Evolutionary conservation across 176 grass and related monocot species (phyloP).

Genomic region (Phoenix dactylifera): DNA sequence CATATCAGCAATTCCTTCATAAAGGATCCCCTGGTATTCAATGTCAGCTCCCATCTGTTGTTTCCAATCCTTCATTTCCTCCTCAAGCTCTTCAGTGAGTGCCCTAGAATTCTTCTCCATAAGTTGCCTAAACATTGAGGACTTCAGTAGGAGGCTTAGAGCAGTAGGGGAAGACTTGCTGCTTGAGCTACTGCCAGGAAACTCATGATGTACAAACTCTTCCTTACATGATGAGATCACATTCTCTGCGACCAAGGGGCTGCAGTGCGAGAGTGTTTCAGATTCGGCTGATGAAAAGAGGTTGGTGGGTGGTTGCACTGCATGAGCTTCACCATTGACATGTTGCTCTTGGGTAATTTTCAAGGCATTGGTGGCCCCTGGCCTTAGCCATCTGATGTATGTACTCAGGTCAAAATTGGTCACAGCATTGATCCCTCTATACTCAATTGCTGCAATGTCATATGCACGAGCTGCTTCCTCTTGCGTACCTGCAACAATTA

Average conservation of each 20-base stretch:
- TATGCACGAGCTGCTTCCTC: constrained; percentile 61
- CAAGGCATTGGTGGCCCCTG: constrained; percentile 1
- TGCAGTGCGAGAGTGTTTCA: constrained; percentile 16
- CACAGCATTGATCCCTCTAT: constrained; percentile 67
- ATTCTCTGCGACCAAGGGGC: constrained; percentile 21
- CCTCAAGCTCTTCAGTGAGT: no score
- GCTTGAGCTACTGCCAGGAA: constrained; percentile 7
- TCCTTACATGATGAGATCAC: constrained; percentile 9
- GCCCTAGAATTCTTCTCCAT: constrained; percentile 24
- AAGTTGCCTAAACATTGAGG: constrained; percentile 57
- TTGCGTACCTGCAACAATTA: constrained; percentile 36
- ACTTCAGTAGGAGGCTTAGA: constrained; percentile 58
- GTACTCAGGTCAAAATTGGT: constrained; percentile 72
- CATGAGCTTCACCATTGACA: constrained; percentile 6
- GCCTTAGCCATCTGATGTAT: constrained; percentile 69
- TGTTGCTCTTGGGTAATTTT: neutral
- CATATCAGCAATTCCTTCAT: neutral
- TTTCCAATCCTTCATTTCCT: neutral
- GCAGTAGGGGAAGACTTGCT: constrained; percentile 34
- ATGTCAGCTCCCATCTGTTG: neutral
- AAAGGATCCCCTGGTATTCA: neutral
- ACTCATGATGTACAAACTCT: constrained; percentile 2
- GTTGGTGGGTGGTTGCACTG: constrained; percentile 11
- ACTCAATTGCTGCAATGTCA: constrained; percentile 75
- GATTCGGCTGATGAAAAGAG: constrained; percentile 1